Base-by-base conservation (phyloP, 495 filamentous ascomycete species). In the Stereocaulon alpinum region DNA sequence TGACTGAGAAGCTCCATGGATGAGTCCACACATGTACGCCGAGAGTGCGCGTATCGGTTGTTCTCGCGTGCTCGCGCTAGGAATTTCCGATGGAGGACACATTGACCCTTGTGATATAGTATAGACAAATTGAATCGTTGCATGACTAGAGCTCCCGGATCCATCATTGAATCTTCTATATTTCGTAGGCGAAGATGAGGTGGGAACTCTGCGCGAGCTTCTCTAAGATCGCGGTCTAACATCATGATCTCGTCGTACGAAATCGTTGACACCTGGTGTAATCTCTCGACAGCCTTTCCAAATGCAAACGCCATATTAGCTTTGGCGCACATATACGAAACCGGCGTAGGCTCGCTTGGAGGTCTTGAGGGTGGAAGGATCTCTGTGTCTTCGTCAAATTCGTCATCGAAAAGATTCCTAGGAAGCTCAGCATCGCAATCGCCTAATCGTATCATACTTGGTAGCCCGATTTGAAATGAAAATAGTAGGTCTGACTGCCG, bases 381-480 rank as follows among this genome's bases (percentile, higher is more conserved):
- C 67, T 86, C 86, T 63, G 80, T 87, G 50, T 86, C 83, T 49
- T 91, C 86, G 49, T 86, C 83, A 49, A 97, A 87, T 65, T 97
- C 94, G 64, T 96, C 92, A 67, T 99, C 93, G 67, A 89, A 92
- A 27, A 96, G 76, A 69, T 97, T 99, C 61, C 86, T 80, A 17
- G 93, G 93, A 40, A 95, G 71, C 56, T 88, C 82, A 0, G 89
- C 88, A 66, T 99, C 94, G 59, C 82, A 91, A 69, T 96, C 89
- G 11, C 84, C 77, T 17, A 81, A 74, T 56, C 89, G 83, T 18
- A 96, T 83, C 86, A 96, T 96, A 55, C 79, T 82, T n/a, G 93
- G 93, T 42, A 97, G 71, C 6, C 91, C 91, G 54, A 89, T 76
- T 72, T 95, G 92, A 63, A 92, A 94, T 2, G 94, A 96, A 68